Percentiles rank a stretch among this genome's conserved stretches.
phyloP scores from a whole-genome alignment of 176 grass and related monocot genomes.

The Cymbopogon citratus region DNA sequence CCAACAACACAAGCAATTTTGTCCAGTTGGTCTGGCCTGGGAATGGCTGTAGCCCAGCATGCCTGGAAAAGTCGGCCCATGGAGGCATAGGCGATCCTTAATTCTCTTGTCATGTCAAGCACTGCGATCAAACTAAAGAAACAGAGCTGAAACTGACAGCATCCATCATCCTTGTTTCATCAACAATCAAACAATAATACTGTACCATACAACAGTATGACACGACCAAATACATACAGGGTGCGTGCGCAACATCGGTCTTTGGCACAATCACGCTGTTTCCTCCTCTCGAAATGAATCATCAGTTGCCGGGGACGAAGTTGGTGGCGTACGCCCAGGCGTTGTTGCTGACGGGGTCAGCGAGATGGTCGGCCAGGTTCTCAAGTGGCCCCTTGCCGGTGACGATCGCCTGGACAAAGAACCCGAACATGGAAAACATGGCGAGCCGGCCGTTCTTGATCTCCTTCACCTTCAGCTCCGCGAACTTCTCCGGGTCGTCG shows the following conservation, averaged over 20 bases:
- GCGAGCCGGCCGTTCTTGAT: constrained; percentile 40
- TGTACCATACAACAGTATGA: not conserved
- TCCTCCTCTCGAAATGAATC: not conserved
- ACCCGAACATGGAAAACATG: constrained; percentile 46
- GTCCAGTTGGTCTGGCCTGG: no score
- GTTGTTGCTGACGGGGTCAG: constrained; percentile 39
- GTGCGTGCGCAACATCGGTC: not conserved
- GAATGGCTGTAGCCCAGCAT: not conserved
- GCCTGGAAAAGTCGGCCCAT: not conserved
- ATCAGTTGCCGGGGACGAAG: constrained; percentile 23
- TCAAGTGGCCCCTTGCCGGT: constrained; percentile 32
- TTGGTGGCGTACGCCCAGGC: constrained; percentile 41
- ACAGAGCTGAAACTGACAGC: not conserved
- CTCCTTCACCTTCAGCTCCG: constrained; percentile 42
- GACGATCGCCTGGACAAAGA: constrained; percentile 48
- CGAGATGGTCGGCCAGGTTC: constrained; percentile 41
- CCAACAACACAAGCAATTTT: not conserved
- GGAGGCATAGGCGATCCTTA: no score
- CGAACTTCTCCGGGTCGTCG: constrained; percentile 29
- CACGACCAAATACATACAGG: not conserved
- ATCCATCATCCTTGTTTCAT: not conserved
- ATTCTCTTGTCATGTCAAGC: no score
- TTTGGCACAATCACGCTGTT: no score
- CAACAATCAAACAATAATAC: not conserved
- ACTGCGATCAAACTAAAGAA: not conserved